These are phyloP conservation scores for Amborella trichopoda DNA, from an alignment of 164 flowering plant species.

Conservation along the genomic window DNA sequence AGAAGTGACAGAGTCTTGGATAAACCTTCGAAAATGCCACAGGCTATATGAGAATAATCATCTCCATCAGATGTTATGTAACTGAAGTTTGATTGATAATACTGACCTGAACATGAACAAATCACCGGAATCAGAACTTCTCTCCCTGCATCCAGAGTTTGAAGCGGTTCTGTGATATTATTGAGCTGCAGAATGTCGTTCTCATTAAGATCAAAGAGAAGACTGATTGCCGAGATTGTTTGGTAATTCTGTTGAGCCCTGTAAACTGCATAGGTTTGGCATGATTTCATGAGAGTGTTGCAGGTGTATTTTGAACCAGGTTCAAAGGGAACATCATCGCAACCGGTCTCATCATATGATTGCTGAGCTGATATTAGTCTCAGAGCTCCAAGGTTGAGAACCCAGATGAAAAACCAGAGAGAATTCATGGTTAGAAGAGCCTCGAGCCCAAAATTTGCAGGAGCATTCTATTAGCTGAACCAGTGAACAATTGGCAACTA, in stretches of 20 bases:
- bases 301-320: conserved; percentile 31
- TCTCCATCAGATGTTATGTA: conserved; percentile 13
- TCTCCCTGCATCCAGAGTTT: conserved; percentile 14
- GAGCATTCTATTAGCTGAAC: no score
- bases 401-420: conserved; percentile 5
- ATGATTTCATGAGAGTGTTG: conserved; percentile 8
- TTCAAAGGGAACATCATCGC: conserved; percentile 6
- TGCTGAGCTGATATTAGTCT: conserved; percentile 15
- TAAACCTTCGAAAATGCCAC: conserved; percentile 27
- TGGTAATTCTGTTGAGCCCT: conserved; percentile 20
- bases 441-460: no score
- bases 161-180: conserved; percentile 13
- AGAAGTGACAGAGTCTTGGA: conserved; percentile 15
- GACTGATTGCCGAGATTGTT: conserved; percentile 20
- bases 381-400: conserved; percentile 1
- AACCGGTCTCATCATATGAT: conserved; percentile 20
- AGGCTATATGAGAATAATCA: conserved; percentile 17
- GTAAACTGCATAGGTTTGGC: conserved; percentile 33
- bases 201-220: conserved; percentile 18
- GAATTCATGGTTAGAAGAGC: conserved; percentile 11
- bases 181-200: conserved; percentile 18
- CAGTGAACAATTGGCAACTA: no score
- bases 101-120: conserved; percentile 25
- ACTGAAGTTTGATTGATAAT: conserved; percentile 18
- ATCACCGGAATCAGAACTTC: conserved; percentile 33